Evolutionary conservation across 768 basidiomycete genomes (phyloP), one percentile per base, ranked within the genome.

Genomic region (Floccularia luteovirens): DNA sequence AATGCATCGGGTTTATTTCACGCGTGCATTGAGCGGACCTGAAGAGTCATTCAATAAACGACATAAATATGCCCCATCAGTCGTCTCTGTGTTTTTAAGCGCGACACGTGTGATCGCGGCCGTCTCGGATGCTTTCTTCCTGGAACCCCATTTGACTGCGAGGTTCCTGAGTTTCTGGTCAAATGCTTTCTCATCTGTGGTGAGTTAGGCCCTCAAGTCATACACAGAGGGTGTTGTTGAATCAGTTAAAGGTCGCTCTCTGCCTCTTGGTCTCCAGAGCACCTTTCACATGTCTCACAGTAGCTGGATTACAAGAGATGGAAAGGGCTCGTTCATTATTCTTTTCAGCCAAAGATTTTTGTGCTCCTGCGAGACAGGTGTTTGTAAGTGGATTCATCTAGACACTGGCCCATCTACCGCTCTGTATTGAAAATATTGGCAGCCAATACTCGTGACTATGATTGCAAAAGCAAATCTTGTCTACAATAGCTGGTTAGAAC

Each of bases 41-140:
- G 77, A 79, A 51, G 66, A 70, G 43, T 67, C 73, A 1, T 77
- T 82, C 55, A 77, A 79, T 41, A 65, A 75, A 43, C 64, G 62
- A 39, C 77, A 82, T 61, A 72, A 67, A 53, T 81, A 77, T 47
- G 80, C 82, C 4, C 79, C 80, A 3, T 83, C 81, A 5, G 78
- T 80, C 8, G 73, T 83, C 10, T 81, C 82, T 22, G 74, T 79
- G 10, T 81, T 79, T 61, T 64, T 76, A 14, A 73, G 78, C 44
- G 77, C 79, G 16, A 71, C 71, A 39, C 69, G 73, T 25, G 76
- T 84, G 63, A 75, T 84, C 34, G 75, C 75, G 43, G 72, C 73
- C 10, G 57, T 82, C 14, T 64, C 75, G 39, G 73, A 70, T 38
- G 57, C 82, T 19, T 77, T 76, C 55, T 59, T 63, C 17, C 67